phyloP scores from a whole-genome alignment of 164 flowering plant genomes.

The Stephania cephalantha region DNA sequence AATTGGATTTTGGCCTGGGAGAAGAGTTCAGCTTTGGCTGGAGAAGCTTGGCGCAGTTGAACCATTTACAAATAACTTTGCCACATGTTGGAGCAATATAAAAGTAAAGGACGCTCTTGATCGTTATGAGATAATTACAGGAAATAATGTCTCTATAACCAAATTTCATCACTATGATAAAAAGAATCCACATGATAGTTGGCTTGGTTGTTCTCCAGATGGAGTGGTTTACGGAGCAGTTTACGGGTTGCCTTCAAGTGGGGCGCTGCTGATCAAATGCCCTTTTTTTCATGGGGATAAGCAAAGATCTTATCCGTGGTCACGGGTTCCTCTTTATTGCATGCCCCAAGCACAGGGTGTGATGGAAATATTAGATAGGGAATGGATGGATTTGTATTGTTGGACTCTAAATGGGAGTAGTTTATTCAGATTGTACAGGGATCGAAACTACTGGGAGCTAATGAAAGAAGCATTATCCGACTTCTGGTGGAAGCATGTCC shows the following conservation, averaged over 20 bases:
- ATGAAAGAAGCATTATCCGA: slow-evolving; percentile 46
- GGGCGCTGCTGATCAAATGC: slow-evolving; percentile 63
- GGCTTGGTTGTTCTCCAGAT: slow-evolving; percentile 77
- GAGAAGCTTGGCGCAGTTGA: slow-evolving; percentile 55
- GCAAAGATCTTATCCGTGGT: slow-evolving; percentile 46
- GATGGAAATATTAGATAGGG: slow-evolving; percentile 60
- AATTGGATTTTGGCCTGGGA: slow-evolving; percentile 49
- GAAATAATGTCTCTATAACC: slow-evolving; percentile 33
- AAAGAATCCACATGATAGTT: slow-evolving; percentile 30
- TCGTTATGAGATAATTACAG: slow-evolving; percentile 51
- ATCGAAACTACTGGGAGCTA: slow-evolving; percentile 43
- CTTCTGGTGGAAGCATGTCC: slow-evolving; percentile 72
- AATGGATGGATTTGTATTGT: slow-evolving; percentile 73
- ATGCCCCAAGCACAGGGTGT: slow-evolving; percentile 75
- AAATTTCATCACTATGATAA: slow-evolving; percentile 39
- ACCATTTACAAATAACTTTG: slow-evolving; percentile 48
- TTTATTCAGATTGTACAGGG: slow-evolving; percentile 48
- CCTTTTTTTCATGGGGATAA: slow-evolving; percentile 45
- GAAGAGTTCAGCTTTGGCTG: slow-evolving; percentile 59
- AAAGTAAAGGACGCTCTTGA: slow-evolving; percentile 62
- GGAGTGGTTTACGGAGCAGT: slow-evolving; percentile 30
- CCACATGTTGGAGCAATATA: slow-evolving; percentile 53
- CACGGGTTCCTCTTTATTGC: slow-evolving; percentile 41
- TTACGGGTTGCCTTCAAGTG: slow-evolving; percentile 38
- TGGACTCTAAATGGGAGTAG: slow-evolving; percentile 68